phyloP scores from a whole-genome alignment of 2,329 filamentous ascomycete genomes.

The Ceratocystis lukuohia region DNA sequence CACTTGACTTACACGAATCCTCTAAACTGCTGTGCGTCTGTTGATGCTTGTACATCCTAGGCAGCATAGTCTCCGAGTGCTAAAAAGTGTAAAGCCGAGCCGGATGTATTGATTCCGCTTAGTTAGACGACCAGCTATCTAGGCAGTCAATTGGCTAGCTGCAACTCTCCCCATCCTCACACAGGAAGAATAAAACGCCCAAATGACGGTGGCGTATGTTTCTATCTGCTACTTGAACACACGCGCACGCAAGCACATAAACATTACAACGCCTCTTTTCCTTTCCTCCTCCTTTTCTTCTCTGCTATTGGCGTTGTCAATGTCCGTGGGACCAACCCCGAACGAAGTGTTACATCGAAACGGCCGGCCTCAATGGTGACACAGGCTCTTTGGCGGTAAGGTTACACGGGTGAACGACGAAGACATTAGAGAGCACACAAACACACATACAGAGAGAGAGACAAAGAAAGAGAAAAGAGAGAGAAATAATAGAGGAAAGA shows the following conservation, averaged over 20 bases:
- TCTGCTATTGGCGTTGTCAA: neutral
- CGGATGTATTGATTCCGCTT: no score
- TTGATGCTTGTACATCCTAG: neutral
- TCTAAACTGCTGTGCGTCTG: neutral
- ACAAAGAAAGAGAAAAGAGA: neutral
- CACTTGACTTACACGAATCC: neutral
- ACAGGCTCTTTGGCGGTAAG: neutral
- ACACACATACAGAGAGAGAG: neutral
- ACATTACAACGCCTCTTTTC: neutral
- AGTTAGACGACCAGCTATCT: no score
- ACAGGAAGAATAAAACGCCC: neutral
- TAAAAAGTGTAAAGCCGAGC: neutral
- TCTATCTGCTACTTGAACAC: neutral
- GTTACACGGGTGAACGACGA: neutral
- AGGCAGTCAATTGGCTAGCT: no score
- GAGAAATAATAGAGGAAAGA: neutral
- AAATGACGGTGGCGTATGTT: neutral
- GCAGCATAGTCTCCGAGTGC: neutral
- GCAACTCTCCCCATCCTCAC: no score
- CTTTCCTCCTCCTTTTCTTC: neutral
- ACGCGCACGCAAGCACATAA: no score
- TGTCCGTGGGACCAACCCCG: neutral
- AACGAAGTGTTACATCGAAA: neutral
- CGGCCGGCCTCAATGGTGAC: neutral
- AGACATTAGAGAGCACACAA: neutral